Evolutionary conservation across 2,329 filamentous ascomycete genomes (phyloP), one percentile per base, ranked within the genome.

Genomic region (Fusarium odoratissimum): DNA sequence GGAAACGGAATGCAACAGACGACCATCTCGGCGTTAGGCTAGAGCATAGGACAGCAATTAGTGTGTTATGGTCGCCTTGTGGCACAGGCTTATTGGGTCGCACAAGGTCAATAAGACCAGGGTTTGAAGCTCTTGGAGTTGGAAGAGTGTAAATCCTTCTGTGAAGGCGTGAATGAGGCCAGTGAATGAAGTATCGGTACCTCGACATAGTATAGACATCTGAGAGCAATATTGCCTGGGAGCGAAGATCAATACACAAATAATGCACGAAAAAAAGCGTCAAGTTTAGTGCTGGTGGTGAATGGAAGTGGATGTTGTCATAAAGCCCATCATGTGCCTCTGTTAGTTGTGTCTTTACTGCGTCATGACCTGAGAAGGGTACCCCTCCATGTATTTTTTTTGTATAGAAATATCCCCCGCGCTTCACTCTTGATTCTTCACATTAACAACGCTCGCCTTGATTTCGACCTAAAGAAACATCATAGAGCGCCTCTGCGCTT

Each of bases 81-180:
- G 76, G 76, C 76, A 76, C 64, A 58, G 76, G 76, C 74, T 77
- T 68, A 77, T 77, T 77, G 76, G 76, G 69, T 75, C 66, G 68
- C 65, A 60, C 58, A 61, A 63, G 68, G 46, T 64, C 58, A 44
- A 51, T 37, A 35, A 44, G 64, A 61, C 67, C 60, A 60, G 72
- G 74, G 74, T 64, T 65, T 35, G 41, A 58, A 63, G 54, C n/a
- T 51, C 54, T 42, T 73, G 66, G 55, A 61, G 58, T 48, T 69
- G 60, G 37, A 49, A 45, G 65, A 64, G 28, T 52, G 41, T 45
- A 55, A 60, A 64, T 45, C 48, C 66, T 40, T 73, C 58, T 25
- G 59, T 71, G 62, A 73, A 64, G 38, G 48, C 23, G 46, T 65
- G 67, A 64, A 72, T 60, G 62, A 64, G 62, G 59, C 30, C 51